Evolutionary conservation across 148 eudicot species (phyloP).

Genomic region (Spergularia bocconei): DNA sequence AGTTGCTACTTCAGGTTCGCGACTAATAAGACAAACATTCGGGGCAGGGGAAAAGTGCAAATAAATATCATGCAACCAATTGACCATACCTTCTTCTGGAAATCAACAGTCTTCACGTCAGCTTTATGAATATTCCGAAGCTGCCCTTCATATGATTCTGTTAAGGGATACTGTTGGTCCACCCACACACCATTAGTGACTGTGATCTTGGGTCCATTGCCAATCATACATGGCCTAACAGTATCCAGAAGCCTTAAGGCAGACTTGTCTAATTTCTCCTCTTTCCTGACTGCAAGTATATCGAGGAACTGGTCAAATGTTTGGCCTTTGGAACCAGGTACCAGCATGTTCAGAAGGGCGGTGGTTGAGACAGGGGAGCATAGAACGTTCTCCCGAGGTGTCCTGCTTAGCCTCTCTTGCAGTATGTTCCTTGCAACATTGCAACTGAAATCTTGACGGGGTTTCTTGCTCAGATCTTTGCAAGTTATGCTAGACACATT

Average conservation of each 20-base stretch:
- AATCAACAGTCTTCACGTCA: conserved; percentile 13
- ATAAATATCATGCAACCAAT: background rate
- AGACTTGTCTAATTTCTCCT: conserved; percentile 4
- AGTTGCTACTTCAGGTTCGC: too few species aligned
- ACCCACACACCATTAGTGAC: conserved; percentile 15
- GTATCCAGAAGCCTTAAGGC: conserved; percentile 7
- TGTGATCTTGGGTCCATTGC: background rate
- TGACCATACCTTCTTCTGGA: background rate
- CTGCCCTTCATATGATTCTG: background rate
- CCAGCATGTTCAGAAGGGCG: conserved; percentile 18
- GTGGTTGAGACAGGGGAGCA: conserved; percentile 21
- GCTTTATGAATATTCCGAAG: conserved; percentile 2
- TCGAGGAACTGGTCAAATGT: conserved; percentile 9
- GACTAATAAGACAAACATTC: background rate
- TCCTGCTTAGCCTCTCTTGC: background rate
- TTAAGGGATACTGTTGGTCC: conserved; percentile 12
- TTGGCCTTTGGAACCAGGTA: conserved; percentile 15
- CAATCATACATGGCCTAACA: background rate
- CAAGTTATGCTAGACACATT: conserved; percentile 6
- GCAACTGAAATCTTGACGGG: conserved; percentile 11
- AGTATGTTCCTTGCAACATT: background rate
- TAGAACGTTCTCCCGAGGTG: conserved; percentile 5
- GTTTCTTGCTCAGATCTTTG: background rate
- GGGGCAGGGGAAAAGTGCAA: background rate
- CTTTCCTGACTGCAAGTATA: background rate